Percentiles rank a stretch among this genome's conserved stretches.
Conservation (phyloP, 2,329 filamentous ascomycete species). For the Penicillium sp. region DNA sequence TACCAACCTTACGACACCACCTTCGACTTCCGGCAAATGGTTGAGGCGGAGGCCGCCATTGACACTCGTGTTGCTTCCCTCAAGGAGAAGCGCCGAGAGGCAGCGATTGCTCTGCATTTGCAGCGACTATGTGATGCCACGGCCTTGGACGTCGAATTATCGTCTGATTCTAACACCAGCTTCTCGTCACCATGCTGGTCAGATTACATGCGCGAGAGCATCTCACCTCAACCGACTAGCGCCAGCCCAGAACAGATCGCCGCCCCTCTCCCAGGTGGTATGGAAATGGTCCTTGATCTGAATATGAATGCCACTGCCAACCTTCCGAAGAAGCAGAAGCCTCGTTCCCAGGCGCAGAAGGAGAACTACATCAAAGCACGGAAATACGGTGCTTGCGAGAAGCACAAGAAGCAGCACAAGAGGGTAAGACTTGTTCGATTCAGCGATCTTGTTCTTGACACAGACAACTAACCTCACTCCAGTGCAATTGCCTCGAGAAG, state of each 20-base stretch:
- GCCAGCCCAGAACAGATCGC: constrained; percentile 23
- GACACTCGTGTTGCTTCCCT: constrained; percentile 35
- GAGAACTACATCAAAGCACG: constrained; percentile 46
- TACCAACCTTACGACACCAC: constrained; percentile 18
- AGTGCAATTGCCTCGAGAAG: constrained; percentile 45
- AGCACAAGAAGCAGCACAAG: constrained; percentile 46
- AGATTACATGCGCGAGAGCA: constrained; percentile 28
- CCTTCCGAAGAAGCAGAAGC: constrained; percentile 44
- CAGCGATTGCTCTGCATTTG: constrained; percentile 43
- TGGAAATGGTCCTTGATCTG: constrained; percentile 44
- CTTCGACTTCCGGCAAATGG: constrained; percentile 30
- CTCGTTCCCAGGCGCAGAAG: constrained; percentile 42
- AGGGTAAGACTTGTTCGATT: constrained; percentile 29
- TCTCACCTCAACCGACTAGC: constrained; percentile 24
- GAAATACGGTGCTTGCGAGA: constrained; percentile 45
- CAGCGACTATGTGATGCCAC: constrained; percentile 37
- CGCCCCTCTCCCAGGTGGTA: constrained; percentile 23
- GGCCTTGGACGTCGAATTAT: constrained; percentile 26
- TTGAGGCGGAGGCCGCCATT: constrained; percentile 39
- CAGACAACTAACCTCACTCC: constrained; percentile 14
- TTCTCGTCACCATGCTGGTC: constrained; percentile 36
- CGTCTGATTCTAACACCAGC: constrained; percentile 30
- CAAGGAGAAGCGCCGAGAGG: constrained; percentile 44
- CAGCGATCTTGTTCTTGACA: not conserved
- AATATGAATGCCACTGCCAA: constrained; percentile 46